Evolutionary conservation across 169 alveolate species (phyloP), one percentile per base, ranked within the genome.

Genomic region (Eimeria tenella): DNA sequence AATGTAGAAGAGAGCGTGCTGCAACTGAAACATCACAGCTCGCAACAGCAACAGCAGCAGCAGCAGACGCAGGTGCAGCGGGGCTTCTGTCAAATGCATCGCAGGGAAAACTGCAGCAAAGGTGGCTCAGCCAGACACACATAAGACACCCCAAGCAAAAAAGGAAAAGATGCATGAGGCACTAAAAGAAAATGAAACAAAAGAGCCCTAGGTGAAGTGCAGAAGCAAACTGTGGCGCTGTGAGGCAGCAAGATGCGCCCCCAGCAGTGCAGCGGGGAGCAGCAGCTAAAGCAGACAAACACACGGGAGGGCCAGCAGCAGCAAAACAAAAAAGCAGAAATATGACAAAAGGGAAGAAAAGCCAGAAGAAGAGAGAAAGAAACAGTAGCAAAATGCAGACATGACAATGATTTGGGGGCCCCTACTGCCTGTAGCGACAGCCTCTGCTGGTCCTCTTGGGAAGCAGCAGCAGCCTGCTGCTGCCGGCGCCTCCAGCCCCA

Each of bases 351-450:
- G 42, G 42, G 42, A 31, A 31, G 42, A 0, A 31, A 58, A 58
- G 68, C 1, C 68, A 58, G 68, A 58, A 58, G 68, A 17, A 3
- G 68, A 13, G 3, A 58, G 21, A 58, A 31, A 31, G 42, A 31
- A 31, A 31, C 4, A 31, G 42, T 2, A 31, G 42, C 42, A 31
- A 31, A 31, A 2, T 31, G 42, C 42, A 31, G 42, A 58, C 0
- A 58, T 17, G 68, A 17, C 0, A 13, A 17, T 10, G 68, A 17
- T 10, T 58, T 10, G 77, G 49, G 77, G 11, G 11, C 13, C 42
- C 82, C 49, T 71, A 71, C 82, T 23, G 82, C 82, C 82, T 71
- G 82, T 19, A 6, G 82, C 23, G 55, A 25, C 82, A 71, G 82
- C 82, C 82, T 21, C 82, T 21, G 23, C 82, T 71, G 55, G 3